A percentile compares a stretch with the other conserved stretches of the same genome.
Evolutionary conservation across 169 alveolate species (phyloP).

Genomic region (Babesia gibsoni): DNA sequence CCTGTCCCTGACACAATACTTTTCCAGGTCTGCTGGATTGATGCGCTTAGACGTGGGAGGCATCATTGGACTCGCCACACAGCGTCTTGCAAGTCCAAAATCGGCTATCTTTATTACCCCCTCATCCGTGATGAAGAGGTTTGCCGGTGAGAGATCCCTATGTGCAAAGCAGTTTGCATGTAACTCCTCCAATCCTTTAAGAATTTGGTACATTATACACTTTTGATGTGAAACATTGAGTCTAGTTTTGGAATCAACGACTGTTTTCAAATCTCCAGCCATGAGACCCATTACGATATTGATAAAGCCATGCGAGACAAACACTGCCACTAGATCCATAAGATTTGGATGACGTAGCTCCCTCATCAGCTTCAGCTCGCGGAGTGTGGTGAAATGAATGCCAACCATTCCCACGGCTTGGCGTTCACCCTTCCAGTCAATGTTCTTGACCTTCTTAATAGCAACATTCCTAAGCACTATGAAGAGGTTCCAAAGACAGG

Average conservation of each 20-base stretch:
- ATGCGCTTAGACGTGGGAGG: conserved; percentile 59
- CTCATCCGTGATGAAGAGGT: conserved; percentile 73
- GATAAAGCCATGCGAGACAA: conserved; percentile 77
- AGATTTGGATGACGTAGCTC: conserved; percentile 87
- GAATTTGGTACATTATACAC: conserved; percentile 80
- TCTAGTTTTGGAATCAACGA: conserved; percentile 82
- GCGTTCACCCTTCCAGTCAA: conserved; percentile 72
- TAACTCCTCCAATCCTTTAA: conserved; percentile 71
- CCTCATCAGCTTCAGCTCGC: conserved; percentile 88
- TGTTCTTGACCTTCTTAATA: conserved; percentile 86
- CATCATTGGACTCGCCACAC: conserved; percentile 32
- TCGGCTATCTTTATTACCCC: conserved; percentile 86
- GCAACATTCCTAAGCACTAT: conserved; percentile 84
- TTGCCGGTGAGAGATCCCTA: conserved; percentile 84
- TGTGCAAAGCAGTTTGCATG: conserved; percentile 78
- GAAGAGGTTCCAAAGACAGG: too few relatives aligned
- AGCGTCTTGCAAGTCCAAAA: conserved; percentile 82
- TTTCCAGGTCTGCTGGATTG: conserved; percentile 48
- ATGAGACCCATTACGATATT: conserved; percentile 89
- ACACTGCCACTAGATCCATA: conserved; percentile 85
- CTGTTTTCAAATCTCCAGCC: conserved; percentile 89
- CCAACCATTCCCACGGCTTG: conserved; percentile 82
- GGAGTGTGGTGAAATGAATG: conserved; percentile 85
- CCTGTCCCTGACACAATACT: conserved; percentile 69
- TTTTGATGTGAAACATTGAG: conserved; percentile 85